Evolutionary conservation across 441 rosid genomes (phyloP).

Genomic region (Hura crepitans): DNA sequence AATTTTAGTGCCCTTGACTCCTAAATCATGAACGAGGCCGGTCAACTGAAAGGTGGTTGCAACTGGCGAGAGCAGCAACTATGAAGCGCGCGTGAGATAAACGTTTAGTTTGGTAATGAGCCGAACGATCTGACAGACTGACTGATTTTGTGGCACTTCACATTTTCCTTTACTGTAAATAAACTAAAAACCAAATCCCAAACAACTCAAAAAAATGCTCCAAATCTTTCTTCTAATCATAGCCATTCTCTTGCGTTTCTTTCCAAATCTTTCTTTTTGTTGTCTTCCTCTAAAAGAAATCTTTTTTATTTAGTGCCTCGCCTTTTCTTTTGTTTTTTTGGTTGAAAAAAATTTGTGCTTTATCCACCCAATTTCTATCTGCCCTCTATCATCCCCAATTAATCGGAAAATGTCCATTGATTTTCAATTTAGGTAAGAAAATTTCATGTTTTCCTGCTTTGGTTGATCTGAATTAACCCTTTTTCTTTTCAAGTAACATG

Average conservation of each 20-base stretch:
- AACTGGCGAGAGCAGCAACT: not conserved
- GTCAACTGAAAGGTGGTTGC: not conserved
- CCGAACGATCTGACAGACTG: slow-evolving; percentile 3
- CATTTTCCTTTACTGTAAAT: not conserved
- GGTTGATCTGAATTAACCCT: not conserved
- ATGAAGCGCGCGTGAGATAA: not conserved
- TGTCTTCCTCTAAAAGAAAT: not conserved
- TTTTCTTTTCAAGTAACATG: no score
- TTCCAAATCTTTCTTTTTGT: slow-evolving; percentile 13
- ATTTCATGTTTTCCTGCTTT: not conserved
- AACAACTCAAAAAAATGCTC: no score
- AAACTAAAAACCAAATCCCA: not conserved
- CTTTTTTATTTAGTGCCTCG: not conserved
- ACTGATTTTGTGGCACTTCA: not conserved
- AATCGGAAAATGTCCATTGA: not conserved
- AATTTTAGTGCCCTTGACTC: not conserved
- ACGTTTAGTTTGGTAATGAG: slow-evolving; percentile 5
- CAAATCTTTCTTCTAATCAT: slow-evolving; percentile 21
- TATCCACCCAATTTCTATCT: not conserved
- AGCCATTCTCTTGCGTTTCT: not conserved
- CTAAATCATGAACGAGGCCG: not conserved
- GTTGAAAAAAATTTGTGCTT: not conserved
- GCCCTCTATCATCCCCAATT: no score
- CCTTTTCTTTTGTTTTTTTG: not conserved
- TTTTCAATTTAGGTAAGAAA: slow-evolving; percentile 18